These are phyloP conservation scores for Amesomyces nigricolor DNA, from an alignment of 2,329 filamentous ascomycete species.

Conservation along the genomic window DNA sequence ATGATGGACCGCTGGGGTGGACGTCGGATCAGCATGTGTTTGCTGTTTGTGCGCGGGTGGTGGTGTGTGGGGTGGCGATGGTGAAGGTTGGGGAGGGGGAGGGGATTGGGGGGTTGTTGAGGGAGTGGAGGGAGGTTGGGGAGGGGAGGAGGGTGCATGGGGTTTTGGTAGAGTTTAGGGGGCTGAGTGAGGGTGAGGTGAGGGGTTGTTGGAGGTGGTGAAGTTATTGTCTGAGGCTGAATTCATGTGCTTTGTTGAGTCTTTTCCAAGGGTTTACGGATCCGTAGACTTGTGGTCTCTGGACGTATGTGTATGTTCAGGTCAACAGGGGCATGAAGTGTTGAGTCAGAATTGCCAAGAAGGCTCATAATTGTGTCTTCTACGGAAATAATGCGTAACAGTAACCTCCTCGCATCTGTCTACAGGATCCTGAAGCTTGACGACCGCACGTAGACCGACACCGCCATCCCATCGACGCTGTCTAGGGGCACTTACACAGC, in stretches of 20 bases:
- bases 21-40: conserved; percentile 29
- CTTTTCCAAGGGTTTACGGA: too few relatives aligned
- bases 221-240: background rate
- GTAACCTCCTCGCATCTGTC: too few relatives aligned
- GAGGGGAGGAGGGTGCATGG: conserved; percentile 23
- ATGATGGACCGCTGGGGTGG: conserved; percentile 26
- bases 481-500: too few relatives aligned
- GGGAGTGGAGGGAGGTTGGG: conserved; percentile 17
- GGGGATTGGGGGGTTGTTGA: conserved; percentile 13
- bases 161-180: conserved; percentile 20
- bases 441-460: too few relatives aligned
- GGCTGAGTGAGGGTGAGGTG: background rate
- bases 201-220: background rate
- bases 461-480: too few relatives aligned
- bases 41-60: conserved; percentile 24
- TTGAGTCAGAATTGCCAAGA: too few relatives aligned
- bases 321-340: too few relatives aligned
- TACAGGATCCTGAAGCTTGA: too few relatives aligned
- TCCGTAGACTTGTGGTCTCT: too few relatives aligned
- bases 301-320: too few relatives aligned
- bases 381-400: too few relatives aligned
- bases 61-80: conserved; percentile 22
- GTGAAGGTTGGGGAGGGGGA: background rate
- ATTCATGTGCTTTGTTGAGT: background rate
- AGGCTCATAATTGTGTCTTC: too few relatives aligned